Conservation (phyloP, 225 moss, liverwort and hornwort genomes). For the Takakia lepidozioides region DNA sequence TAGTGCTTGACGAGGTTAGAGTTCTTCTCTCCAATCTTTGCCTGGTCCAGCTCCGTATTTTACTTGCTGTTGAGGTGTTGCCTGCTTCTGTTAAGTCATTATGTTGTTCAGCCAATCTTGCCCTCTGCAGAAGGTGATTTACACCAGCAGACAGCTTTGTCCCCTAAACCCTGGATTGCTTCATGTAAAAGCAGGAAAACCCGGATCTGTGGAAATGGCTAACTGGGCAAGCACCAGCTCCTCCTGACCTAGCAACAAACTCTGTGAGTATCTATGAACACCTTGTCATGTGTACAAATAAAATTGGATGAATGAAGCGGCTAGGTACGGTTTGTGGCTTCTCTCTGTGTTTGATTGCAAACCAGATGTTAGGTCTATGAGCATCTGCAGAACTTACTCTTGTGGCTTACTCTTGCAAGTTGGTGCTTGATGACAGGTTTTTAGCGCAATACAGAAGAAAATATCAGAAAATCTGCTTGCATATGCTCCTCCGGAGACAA, state of each 20-base stretch:
- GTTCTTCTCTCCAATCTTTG: constrained; percentile 5
- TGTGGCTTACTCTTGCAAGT: no score
- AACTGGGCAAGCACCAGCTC: constrained; percentile 75
- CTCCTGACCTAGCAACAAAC: constrained; percentile 54
- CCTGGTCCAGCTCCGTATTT: no score
- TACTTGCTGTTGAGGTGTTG: no score
- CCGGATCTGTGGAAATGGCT: constrained; percentile 94
- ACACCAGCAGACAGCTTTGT: no score
- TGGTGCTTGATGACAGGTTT: constrained; percentile 40
- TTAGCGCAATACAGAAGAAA: constrained; percentile 59
- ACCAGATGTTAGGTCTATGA: not conserved
- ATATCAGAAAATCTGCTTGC: constrained; percentile 44
- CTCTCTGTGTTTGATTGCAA: not conserved
- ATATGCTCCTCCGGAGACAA: constrained; percentile 58
- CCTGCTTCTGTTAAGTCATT: not conserved
- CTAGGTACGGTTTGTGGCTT: no score
- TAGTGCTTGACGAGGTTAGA: constrained; percentile 75
- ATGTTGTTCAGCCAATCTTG: no score
- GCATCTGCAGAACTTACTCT: not conserved
- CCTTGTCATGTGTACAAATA: no score
- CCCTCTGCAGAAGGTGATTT: no score
- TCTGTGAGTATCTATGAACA: constrained; percentile 33
- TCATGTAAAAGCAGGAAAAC: constrained; percentile 98
- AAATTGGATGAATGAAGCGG: no score
- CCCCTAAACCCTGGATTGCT: no score